Evolutionary conservation across 169 alveolate genomes (phyloP).

Genomic region (Cryptosporidium meleagridis): DNA sequence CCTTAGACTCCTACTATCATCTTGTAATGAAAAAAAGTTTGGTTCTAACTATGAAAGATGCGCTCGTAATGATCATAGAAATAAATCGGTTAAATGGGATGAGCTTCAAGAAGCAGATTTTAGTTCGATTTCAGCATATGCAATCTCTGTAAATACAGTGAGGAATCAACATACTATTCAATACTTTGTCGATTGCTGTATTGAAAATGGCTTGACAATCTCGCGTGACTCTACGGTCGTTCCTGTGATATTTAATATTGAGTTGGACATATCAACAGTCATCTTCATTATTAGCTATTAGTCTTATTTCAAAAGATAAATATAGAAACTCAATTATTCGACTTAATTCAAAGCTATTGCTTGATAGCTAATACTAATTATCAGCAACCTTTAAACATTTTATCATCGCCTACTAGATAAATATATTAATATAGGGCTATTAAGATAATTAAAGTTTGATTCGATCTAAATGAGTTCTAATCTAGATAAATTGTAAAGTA

Average conservation of each 20-base stretch:
- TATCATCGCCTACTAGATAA: too few species aligned
- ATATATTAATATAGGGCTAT: background rate
- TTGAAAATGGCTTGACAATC: conserved; percentile 21
- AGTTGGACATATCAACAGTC: background rate
- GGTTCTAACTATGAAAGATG: conserved; percentile 4
- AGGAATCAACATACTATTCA: conserved; percentile 43
- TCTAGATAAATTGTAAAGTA: background rate
- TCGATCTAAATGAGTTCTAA: too few species aligned
- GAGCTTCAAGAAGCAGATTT: conserved; percentile 36
- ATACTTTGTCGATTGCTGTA: conserved; percentile 54
- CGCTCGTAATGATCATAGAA: background rate
- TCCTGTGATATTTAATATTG: conserved; percentile 31
- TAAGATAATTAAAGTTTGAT: background rate
- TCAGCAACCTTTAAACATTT: background rate
- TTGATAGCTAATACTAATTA: background rate
- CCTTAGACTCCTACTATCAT: background rate
- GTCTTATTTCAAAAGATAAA: background rate
- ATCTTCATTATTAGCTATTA: conserved; percentile 42
- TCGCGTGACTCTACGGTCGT: conserved; percentile 7
- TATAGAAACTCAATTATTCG: too few species aligned
- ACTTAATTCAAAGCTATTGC: background rate
- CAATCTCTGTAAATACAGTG: conserved; percentile 35
- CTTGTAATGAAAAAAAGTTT: conserved; percentile 13
- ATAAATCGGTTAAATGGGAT: conserved; percentile 14
- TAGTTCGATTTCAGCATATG: background rate